Evolutionary conservation across 495 filamentous ascomycete genomes (phyloP), one percentile per base, ranked within the genome.

Genomic region (Aspergillus ostianus): DNA sequence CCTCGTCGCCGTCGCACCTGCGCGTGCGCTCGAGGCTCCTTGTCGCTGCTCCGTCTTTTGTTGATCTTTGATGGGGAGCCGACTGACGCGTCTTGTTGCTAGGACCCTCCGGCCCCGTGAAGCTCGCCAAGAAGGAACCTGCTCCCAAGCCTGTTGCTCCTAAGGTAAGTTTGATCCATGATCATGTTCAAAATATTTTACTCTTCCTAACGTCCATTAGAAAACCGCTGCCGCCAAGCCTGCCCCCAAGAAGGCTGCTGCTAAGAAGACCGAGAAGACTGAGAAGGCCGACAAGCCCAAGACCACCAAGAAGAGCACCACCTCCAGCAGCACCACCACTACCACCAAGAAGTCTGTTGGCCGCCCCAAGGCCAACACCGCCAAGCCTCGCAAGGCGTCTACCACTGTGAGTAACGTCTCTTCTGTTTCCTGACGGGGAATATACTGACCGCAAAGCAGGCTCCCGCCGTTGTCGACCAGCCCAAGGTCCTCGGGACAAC

Each of bases 21-120:
- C 41, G 46, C 15, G 19, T 51, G n/a, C 1, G 20, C 57, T 49
- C 44, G 61, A 12, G 12, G 57, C n/a, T 61, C 15, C 19, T 36
- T 17, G 26, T 55, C 56, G 15, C 9, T 44, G 21, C 52, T 47
- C 53, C n/a, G 21, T 49, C 26, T 50, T 61, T 58, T 50, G 52
- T 57, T 61, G 54, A 47, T 32, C 30, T 56, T 50, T 53, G 66
- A 51, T 45, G 50, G 48, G 12, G 19, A 29, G 23, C 26, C 55
- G 46, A 63, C 77, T 85, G 65, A 87, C 73, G 51, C 71, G 64
- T 70, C 60, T 46, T 30, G 27, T 29, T 48, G 53, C 57, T 56
- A 95, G 92, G 93, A 64, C 82, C 90, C 55, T 98, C 94, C 50
- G 94, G 94, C 47, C 90, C 91, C 62, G 91, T 96, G 77, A 99